Evolutionary conservation across 495 filamentous ascomycete species (phyloP), one percentile per base, ranked within the genome.

Genomic region (Penicillium fimorum): DNA sequence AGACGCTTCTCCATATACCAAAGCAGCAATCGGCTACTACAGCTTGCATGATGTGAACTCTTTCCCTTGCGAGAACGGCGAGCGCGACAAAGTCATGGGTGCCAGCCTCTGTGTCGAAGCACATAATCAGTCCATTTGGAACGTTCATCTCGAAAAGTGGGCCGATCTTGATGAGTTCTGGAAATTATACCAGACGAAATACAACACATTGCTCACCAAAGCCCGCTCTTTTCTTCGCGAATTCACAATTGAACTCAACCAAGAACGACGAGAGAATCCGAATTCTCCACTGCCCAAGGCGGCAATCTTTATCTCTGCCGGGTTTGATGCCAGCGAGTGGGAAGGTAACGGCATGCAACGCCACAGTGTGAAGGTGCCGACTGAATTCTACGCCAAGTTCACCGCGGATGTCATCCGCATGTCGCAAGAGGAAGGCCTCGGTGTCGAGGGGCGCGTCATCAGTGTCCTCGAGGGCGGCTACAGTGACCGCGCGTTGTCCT

Each of bases 21-120:
- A 87, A 76, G 86, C 90, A 0, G 84, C 88, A 8, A 91, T 96
- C 57, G 95, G 92, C 2, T 98, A 98, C 64, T 97, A 94, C 69
- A 96, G 91, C 63, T 63, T 97, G 41, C 94, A 98, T 68, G 94
- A 98, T 68, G 96, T 98, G 72, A 96, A 97, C 72, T 96, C 91
- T 8, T 98, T 90, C 65, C 94, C 94, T 1, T 98, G 94, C 68
- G 94, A 97, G 66, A 78, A 75, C 59, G 95, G 92, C 30, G 92
- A 96, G 42, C 82, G 85, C 38, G 90, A 93, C 8, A 97, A 97
- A 67, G 84, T 97, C 47, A 88, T 85, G 66, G 93, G 90, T 60
- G 94, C 94, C 0, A 96, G 90, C 68, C 67, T 97, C 18, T 97
- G 95, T 64, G 82, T 98, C 50, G 92, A 96, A 48, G 89, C 92